Conservation (phyloP, 1,284 basidiomycete species). For the Ceraceosorus bombacis region DNA sequence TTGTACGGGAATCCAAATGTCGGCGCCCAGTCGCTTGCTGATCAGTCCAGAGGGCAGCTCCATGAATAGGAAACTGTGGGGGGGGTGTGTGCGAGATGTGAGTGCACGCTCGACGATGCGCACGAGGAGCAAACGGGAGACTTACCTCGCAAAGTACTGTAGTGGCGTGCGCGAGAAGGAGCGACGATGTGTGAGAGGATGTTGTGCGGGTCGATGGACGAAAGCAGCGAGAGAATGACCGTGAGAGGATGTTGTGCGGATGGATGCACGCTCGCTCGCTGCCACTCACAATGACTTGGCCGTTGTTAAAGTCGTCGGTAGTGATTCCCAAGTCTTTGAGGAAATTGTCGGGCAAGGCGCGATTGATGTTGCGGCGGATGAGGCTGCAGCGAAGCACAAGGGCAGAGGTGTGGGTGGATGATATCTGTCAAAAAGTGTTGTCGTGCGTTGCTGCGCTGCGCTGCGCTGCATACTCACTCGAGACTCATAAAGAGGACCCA, state of each 20-base stretch:
- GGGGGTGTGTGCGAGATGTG: too few relatives aligned
- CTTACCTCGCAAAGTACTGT: too few relatives aligned
- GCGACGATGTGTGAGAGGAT: too few relatives aligned
- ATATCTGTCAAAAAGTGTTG: too few relatives aligned
- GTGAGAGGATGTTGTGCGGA: too few relatives aligned
- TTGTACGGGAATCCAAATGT: slow-evolving; percentile 30
- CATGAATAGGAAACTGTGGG: slow-evolving; percentile 20
- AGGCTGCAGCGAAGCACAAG: slow-evolving; percentile 2
- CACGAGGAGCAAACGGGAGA: too few relatives aligned
- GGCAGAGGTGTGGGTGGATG: too few relatives aligned
- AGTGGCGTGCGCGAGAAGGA: too few relatives aligned
- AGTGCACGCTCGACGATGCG: too few relatives aligned
- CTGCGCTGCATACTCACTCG: slow-evolving; percentile 3
- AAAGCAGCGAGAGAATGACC: too few relatives aligned
- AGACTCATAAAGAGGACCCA: slow-evolving; percentile 20
- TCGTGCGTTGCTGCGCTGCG: too few relatives aligned
- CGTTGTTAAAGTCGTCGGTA: slow-evolving; percentile 37
- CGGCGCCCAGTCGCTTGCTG: slow-evolving; percentile 32
- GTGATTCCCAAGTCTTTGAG: slow-evolving; percentile 28
- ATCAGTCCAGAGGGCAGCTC: slow-evolving; percentile 34
- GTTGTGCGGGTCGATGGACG: too few relatives aligned
- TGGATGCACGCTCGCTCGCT: neutral
- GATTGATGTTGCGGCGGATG: slow-evolving; percentile 17
- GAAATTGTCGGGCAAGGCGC: slow-evolving; percentile 19
- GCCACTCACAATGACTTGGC: slow-evolving; percentile 15